Conservation (phyloP, 2,329 filamentous ascomycete genomes). For the Aspergillus quadrilineatus region DNA sequence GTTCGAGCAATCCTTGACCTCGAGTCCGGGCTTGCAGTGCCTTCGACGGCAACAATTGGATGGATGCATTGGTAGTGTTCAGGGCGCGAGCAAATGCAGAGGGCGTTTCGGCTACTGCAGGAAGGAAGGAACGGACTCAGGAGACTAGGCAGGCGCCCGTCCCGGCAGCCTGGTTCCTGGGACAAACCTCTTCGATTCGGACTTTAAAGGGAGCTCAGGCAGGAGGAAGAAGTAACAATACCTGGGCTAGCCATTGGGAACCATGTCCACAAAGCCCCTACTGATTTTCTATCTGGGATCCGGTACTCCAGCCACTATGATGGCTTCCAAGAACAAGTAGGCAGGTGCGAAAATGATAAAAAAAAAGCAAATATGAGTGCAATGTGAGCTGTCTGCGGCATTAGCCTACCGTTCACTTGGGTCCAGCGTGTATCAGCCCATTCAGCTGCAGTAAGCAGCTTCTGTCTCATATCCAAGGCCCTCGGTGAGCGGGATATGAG, state of each 20-base stretch:
- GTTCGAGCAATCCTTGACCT: background rate
- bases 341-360: background rate
- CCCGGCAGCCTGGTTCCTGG: slow-evolving; percentile 7
- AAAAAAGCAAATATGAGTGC: background rate
- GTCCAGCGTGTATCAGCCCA: background rate
- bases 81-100: slow-evolving; percentile 1
- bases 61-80: slow-evolving; percentile 1
- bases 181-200: background rate
- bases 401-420: slow-evolving; percentile 12
- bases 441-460: background rate
- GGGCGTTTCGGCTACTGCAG: slow-evolving; percentile 12
- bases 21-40: slow-evolving; percentile 3
- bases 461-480: background rate
- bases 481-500: background rate
- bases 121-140: slow-evolving; percentile 1
- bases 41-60: background rate
- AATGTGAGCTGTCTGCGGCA: background rate
- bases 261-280: background rate
- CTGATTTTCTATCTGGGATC: background rate
- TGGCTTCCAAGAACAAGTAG: background rate
- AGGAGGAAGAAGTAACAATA: background rate
- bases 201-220: background rate
- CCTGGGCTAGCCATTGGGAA: background rate
- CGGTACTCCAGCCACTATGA: background rate
- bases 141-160: background rate